These are phyloP conservation scores for Amanita thiersii DNA, from an alignment of 768 basidiomycete genomes.

Conservation along the genomic window DNA sequence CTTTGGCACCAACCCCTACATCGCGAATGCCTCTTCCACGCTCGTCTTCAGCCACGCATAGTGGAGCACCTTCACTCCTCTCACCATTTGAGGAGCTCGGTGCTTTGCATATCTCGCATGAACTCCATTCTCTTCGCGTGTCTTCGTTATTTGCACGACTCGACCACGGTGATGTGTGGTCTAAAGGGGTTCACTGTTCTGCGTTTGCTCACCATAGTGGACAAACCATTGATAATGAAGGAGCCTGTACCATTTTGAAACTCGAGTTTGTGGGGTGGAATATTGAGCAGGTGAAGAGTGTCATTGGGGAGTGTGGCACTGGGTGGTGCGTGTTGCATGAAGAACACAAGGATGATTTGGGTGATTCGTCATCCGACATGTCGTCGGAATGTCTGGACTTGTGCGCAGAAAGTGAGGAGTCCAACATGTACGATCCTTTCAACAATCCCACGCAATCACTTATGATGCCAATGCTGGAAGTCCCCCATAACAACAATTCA, in stretches of 20 bases:
- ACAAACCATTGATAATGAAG: slow-evolving; percentile 25
- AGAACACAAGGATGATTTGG: slow-evolving; percentile 17
- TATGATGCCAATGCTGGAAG: slow-evolving; percentile 70
- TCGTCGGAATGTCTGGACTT: slow-evolving; percentile 16
- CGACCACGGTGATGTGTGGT: slow-evolving; percentile 64
- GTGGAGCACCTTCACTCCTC: slow-evolving; percentile 14
- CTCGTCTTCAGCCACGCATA: slow-evolving; percentile 11
- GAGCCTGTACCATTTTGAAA: slow-evolving; percentile 57
- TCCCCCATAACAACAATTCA: too few relatives aligned
- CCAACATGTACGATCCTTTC: slow-evolving; percentile 19
- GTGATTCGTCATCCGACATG: slow-evolving; percentile 15
- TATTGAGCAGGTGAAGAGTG: slow-evolving; percentile 49
- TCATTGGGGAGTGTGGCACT: slow-evolving; percentile 63
- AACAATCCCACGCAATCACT: slow-evolving; percentile 62
- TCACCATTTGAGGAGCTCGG: slow-evolving; percentile 5
- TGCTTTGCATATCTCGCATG: slow-evolving; percentile 43
- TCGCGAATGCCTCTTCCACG: slow-evolving; percentile 50
- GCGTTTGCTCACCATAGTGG: slow-evolving; percentile 42
- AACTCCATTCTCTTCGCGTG: slow-evolving; percentile 54
- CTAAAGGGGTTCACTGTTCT: slow-evolving; percentile 48
- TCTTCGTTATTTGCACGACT: slow-evolving; percentile 63
- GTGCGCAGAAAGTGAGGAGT: slow-evolving; percentile 20
- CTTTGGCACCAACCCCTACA: slow-evolving; percentile 70
- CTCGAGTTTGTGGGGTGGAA: slow-evolving; percentile 74
- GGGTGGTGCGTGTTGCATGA: slow-evolving; percentile 78